phyloP scores from a whole-genome alignment of 192 early-diverging fungal genomes.

The Glomus cerebriforme region DNA sequence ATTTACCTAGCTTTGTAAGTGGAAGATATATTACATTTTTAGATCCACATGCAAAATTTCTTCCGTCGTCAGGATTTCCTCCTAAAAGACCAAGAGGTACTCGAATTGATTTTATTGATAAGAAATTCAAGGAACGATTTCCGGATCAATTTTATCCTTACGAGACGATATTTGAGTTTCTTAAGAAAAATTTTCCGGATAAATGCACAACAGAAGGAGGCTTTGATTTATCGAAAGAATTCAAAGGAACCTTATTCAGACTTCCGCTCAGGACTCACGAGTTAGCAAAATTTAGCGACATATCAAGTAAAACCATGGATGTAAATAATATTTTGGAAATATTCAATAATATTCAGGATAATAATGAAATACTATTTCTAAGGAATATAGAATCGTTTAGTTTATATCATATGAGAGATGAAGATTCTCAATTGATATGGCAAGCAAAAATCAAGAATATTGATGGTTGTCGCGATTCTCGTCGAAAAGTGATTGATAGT shows the following conservation, averaged over 20 bases:
- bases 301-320: neutral
- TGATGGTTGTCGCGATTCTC: neutral
- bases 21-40: conserved; percentile 36
- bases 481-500: neutral
- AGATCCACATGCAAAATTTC: conserved; percentile 32
- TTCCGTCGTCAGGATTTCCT: neutral
- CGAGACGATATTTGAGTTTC: neutral
- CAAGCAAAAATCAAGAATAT: neutral
- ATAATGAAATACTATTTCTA: neutral
- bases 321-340: neutral
- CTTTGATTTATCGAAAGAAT: neutral
- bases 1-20: conserved; percentile 39
- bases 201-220: neutral
- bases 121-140: neutral
- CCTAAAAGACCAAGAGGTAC: neutral
- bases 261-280: neutral
- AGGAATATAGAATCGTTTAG: neutral
- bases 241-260: neutral
- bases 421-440: neutral
- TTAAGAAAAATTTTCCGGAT: no score
- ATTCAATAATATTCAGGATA: neutral
- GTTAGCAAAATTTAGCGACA: neutral
- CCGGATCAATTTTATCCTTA: neutral
- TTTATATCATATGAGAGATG: neutral
- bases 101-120: neutral